Evolutionary conservation across 2,329 filamentous ascomycete genomes (phyloP), one percentile per base, ranked within the genome.

Genomic region (Didymella keratinophila): DNA sequence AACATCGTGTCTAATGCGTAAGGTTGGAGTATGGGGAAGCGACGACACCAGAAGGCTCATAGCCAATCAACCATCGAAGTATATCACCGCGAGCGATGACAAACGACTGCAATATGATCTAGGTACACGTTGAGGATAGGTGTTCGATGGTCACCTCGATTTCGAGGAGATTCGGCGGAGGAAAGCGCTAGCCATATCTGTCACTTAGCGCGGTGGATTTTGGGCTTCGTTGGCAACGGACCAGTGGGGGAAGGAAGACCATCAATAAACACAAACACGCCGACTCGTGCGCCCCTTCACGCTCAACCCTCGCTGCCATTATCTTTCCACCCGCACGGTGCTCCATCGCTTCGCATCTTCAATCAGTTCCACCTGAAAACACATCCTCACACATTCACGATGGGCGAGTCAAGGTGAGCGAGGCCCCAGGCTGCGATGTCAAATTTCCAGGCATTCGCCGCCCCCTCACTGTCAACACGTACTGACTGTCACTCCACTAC

Each of bases 391-490:
- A 60, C 47, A 59, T 47, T 39, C 69, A 69, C 78, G 70, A 88
- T 88, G 86, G 84, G 85, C 78, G 86, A 88, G 82, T 88, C 86
- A 73, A 85, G 86, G 86, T 87, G 20, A 58, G 71, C 56, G 69
- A 49, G 37, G 58, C 60, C 51, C 58, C 56, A 61, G 61, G 62
- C 54, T 52, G 51, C 61, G 47, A 56, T 12, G 55, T 52, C 49
- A 46, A 39, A 51, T 55, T 60, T 61, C 69, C 60, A 64, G 58
- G 60, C 59, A 60, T 55, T 52, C 58, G 53, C 63, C 62, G 63
- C 54, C 52, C 50, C 67, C 69, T 54, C 70, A 56, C 37, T 23
- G 37, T 56, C 39, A 51, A 54, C 63, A 57, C 44, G 54, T 53
- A 56, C 69, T 73, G 54, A 73, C 63, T 25, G 34, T 11, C n/a